Evolutionary conservation across 2,329 filamentous ascomycete genomes (phyloP).

Genomic region (Zasmidium cellare): DNA sequence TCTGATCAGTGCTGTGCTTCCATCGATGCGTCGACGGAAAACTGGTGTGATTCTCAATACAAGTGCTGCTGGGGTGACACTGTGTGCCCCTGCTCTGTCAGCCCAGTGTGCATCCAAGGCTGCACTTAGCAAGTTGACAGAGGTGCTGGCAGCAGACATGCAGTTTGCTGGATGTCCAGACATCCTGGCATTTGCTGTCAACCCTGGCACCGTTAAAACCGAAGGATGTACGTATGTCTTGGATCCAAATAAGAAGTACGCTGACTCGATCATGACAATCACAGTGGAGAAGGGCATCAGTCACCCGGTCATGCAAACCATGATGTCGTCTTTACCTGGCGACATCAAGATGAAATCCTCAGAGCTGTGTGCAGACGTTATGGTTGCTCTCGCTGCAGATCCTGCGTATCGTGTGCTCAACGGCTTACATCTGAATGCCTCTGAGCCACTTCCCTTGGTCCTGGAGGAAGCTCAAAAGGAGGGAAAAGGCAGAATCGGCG

Average conservation of each 20-base stretch:
- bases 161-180: conserved; percentile 11
- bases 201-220: conserved; percentile 21
- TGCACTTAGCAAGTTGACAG: conserved; percentile 28
- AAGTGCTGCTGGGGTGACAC: conserved; percentile 12
- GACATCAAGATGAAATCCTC: conserved; percentile 12
- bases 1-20: conserved; percentile 24
- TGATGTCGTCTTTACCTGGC: background rate
- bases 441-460: conserved; percentile 13
- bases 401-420: conserved; percentile 16
- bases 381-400: conserved; percentile 23
- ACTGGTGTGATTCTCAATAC: conserved; percentile 22
- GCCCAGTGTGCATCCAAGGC: conserved; percentile 27
- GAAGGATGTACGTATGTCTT: conserved; percentile 15
- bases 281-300: too few species aligned
- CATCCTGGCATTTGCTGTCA: conserved; percentile 19
- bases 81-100: conserved; percentile 21
- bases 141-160: conserved; percentile 20
- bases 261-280: background rate
- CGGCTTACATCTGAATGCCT: conserved; percentile 20
- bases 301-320: background rate
- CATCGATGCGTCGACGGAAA: conserved; percentile 22
- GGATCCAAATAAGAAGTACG: conserved; percentile 13
- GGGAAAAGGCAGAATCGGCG: conserved; percentile 15
- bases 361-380: conserved; percentile 17
- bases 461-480: conserved; percentile 21